These are phyloP conservation scores for Eucalyptus sp. DNA, from an alignment of 345 rosid species.

Conservation along the genomic window DNA sequence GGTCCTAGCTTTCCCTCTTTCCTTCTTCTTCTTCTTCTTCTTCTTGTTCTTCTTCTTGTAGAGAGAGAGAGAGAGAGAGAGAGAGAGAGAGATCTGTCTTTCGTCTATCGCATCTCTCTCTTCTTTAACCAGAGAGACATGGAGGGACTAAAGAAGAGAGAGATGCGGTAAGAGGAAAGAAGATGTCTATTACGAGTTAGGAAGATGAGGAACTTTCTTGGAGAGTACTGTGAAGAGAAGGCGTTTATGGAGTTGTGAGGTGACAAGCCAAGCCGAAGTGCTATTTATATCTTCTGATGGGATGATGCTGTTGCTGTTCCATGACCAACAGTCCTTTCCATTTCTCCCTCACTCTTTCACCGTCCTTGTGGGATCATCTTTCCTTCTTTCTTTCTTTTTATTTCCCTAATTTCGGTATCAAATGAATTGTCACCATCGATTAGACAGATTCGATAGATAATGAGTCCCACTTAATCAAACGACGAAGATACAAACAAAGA, in stretches of 20 bases:
- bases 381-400: neutral
- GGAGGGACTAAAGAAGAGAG: neutral
- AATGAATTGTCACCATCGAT: neutral
- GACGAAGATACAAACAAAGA: accelerated
- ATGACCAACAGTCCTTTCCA: neutral
- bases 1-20: neutral
- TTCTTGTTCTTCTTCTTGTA: neutral
- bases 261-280: neutral
- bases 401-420: neutral
- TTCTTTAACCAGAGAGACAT: neutral
- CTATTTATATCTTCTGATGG: neutral
- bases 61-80: neutral
- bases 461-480: accelerated
- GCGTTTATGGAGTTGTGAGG: neutral
- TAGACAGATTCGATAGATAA: neutral
- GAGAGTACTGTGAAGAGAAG: neutral
- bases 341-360: neutral
- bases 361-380: neutral
- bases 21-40: accelerated
- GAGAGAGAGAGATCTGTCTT: neutral
- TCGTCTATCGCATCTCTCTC: neutral
- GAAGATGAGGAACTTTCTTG: neutral
- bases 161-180: neutral
- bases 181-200: neutral
- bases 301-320: neutral